These are phyloP conservation scores for Agarophyton chilense DNA, from an alignment of 23 red algal species.

Conservation along the genomic window DNA sequence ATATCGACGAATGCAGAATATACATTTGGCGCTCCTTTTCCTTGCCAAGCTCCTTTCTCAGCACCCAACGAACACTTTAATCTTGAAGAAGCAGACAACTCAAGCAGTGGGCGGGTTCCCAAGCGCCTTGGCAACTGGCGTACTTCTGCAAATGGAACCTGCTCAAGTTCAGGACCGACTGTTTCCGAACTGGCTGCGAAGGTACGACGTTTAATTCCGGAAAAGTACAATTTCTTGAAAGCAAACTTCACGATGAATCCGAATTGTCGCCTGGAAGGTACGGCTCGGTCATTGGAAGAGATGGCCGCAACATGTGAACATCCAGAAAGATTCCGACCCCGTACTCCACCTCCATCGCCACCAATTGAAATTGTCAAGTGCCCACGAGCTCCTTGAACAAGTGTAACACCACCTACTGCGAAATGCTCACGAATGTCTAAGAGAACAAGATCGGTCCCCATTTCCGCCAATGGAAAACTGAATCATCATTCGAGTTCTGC, in stretches of 20 bases:
- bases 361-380: neutral
- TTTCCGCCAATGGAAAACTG: neutral
- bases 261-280: conserved; percentile 2
- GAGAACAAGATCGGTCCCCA: neutral
- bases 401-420: neutral
- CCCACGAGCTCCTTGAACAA: neutral
- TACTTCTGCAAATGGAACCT: neutral
- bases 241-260: neutral
- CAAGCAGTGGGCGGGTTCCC: neutral
- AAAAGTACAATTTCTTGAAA: conserved; percentile 14
- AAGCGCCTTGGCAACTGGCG: neutral
- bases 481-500: neutral
- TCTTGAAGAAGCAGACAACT: neutral
- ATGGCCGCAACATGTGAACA: neutral
- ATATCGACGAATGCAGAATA: too few relatives aligned
- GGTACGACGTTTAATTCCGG: neutral
- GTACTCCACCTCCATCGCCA: neutral
- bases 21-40: too few relatives aligned
- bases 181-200: neutral
- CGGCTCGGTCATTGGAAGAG: neutral
- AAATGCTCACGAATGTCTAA: neutral
- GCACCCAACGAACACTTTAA: conserved; percentile 13
- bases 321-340: conserved; percentile 1
- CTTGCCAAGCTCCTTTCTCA: too few relatives aligned
- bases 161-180: neutral